Percentiles rank a stretch among this genome's conserved stretches.
These are phyloP conservation scores for Pythium periplocum DNA, from an alignment of 352 stramenopile genomes.

Conservation along the genomic window DNA sequence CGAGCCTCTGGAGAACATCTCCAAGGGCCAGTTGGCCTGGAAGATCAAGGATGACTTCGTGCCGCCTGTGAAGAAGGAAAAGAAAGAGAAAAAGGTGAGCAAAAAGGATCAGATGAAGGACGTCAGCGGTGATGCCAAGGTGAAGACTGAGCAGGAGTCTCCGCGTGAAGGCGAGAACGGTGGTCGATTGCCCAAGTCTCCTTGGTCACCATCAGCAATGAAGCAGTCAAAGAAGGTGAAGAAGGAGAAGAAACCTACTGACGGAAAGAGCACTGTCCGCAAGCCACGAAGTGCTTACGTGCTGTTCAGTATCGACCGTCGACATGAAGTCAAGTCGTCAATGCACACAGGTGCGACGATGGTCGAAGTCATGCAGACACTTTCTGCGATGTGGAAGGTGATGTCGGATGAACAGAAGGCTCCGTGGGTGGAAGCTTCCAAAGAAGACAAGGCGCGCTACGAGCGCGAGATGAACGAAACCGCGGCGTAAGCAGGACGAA, in stretches of 20 bases:
- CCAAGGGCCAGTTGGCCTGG: conserved; percentile 22
- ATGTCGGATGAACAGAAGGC: conserved; percentile 32
- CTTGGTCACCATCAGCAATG: conserved; percentile 31
- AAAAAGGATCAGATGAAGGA: conserved; percentile 15
- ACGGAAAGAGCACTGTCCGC: conserved; percentile 10
- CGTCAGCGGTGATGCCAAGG: conserved; percentile 3
- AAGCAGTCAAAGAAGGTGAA: conserved; percentile 30
- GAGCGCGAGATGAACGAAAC: conserved; percentile 63
- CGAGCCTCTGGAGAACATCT: conserved; percentile 25
- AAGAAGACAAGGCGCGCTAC: conserved; percentile 27
- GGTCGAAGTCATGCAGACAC: conserved; percentile 26
- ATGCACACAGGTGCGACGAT: conserved; percentile 26
- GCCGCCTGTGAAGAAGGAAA: conserved; percentile 10
- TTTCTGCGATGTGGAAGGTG: conserved; percentile 30
- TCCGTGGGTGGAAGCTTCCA: conserved; percentile 24
- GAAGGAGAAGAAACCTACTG: conserved; percentile 17
- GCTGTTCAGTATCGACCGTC: conserved; percentile 32
- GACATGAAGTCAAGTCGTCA: conserved; percentile 27
- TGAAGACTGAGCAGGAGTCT: conserved; percentile 3
- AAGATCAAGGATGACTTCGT: conserved; percentile 21
- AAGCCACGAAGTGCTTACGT: conserved; percentile 35
- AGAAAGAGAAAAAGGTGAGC: conserved; percentile 19
- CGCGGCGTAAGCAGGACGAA: neutral
- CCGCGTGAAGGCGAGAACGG: conserved; percentile 1
- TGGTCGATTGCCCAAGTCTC: conserved; percentile 25